phyloP scores from a whole-genome alignment of 257 asterid genomes.

The Solanum sejunctum region DNA sequence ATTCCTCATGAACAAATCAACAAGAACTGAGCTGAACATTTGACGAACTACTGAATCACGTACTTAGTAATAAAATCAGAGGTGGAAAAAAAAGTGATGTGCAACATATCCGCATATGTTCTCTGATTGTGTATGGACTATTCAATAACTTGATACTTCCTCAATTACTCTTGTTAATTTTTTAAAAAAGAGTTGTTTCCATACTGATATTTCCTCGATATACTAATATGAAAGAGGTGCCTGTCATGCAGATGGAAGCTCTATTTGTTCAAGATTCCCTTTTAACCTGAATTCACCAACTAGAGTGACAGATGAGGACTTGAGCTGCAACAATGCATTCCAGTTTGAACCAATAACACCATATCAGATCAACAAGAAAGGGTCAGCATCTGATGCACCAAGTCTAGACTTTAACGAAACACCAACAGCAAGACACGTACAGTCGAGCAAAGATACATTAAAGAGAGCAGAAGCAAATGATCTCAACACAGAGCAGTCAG shows the following conservation, averaged over 20 bases:
- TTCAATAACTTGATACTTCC: neutral
- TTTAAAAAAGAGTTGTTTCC: neutral
- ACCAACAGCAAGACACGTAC: constrained; percentile 4
- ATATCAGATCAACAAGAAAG: constrained; percentile 23
- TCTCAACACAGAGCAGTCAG: constrained; percentile 15
- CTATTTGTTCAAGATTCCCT: constrained; percentile 18
- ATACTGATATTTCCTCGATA: neutral
- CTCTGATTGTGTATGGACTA: neutral
- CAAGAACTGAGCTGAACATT: neutral
- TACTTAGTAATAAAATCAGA: neutral
- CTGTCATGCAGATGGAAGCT: constrained; percentile 35
- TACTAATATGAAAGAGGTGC: constrained; percentile 4
- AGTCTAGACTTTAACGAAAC: constrained; percentile 7
- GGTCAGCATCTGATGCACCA: constrained; percentile 8
- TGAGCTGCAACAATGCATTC: constrained; percentile 8
- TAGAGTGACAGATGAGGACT: constrained; percentile 18
- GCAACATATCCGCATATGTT: neutral
- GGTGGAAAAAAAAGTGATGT: neutral
- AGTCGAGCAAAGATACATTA: neutral
- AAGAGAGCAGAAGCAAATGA: constrained; percentile 13
- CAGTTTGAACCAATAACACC: constrained; percentile 61
- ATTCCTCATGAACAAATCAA: neutral
- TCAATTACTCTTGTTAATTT: neutral
- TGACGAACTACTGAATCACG: neutral
- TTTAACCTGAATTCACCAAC: constrained; percentile 46